Conservation (phyloP, 495 filamentous ascomycete species). For the Trichoderma reesei region DNA sequence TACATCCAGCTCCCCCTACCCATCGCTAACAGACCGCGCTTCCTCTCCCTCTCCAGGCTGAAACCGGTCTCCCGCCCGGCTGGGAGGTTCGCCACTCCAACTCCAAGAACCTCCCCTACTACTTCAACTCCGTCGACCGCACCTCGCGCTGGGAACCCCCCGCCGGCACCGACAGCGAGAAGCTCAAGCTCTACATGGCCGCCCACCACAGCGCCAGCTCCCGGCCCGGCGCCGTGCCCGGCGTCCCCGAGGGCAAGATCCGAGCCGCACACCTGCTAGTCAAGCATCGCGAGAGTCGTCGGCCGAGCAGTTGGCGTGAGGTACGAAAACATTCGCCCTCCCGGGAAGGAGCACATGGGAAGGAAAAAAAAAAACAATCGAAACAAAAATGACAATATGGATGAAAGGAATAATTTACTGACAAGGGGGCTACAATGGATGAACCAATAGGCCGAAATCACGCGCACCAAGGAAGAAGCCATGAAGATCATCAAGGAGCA, state of each 20-base stretch:
- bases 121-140: conserved; percentile 77
- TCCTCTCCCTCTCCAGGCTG: conserved; percentile 34
- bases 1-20: too few relatives aligned
- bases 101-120: conserved; percentile 96
- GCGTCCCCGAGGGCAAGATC: conserved; percentile 68
- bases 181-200: conserved; percentile 88
- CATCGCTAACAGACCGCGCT: conserved; percentile 2
- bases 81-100: conserved; percentile 97
- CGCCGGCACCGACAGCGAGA: conserved; percentile 71
- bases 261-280: conserved; percentile 83
- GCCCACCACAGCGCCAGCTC: conserved; percentile 56
- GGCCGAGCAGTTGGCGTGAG: conserved; percentile 87
- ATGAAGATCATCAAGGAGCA: conserved; percentile 62
- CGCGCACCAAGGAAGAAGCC: conserved; percentile 78
- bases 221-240: conserved; percentile 30
- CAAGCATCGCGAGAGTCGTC: conserved; percentile 79
- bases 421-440: too few relatives aligned
- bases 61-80: conserved; percentile 71
- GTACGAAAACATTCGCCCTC: conserved; percentile 26
- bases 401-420: too few relatives aligned
- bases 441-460: conserved; percentile 69
- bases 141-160: conserved; percentile 94
- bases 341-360: too few relatives aligned
- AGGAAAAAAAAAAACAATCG: not conserved
- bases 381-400: too few relatives aligned